A percentile compares a stretch with the other conserved stretches of the same genome.
These are phyloP conservation scores for Micractinium sp. DNA, from an alignment of 139 green algal species.

Conservation along the genomic window DNA sequence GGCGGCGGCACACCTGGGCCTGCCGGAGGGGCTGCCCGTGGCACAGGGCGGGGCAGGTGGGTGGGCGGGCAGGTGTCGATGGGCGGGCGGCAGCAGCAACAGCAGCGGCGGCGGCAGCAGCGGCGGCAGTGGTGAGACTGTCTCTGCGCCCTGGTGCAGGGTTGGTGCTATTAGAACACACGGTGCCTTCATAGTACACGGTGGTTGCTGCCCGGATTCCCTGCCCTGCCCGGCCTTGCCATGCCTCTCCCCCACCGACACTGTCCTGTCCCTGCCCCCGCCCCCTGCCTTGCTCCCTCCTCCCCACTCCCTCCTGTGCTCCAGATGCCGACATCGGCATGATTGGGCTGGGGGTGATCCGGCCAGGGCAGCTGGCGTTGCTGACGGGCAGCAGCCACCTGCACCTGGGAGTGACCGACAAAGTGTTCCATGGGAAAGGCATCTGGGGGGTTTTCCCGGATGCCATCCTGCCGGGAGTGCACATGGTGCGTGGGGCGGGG, in stretches of 20 bases:
- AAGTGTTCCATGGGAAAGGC: slow-evolving; percentile 61
- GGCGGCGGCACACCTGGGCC: slow-evolving; percentile 69
- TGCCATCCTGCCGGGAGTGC: slow-evolving; percentile 67
- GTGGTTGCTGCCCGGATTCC: no score
- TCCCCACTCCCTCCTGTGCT: neutral
- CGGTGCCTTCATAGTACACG: no score
- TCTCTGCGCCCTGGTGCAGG: no score
- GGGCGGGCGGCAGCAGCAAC: neutral
- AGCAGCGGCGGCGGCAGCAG: no score
- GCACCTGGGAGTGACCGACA: slow-evolving; percentile 72
- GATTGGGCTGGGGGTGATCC: slow-evolving; percentile 78
- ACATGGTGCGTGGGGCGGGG: slow-evolving; percentile 49
- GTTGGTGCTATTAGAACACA: no score
- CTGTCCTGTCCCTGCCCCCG: neutral
- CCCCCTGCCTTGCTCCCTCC: neutral
- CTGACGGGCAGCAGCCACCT: slow-evolving; percentile 84
- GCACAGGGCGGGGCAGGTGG: slow-evolving; percentile 65
- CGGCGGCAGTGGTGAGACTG: no score
- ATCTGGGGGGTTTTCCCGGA: slow-evolving; percentile 82
- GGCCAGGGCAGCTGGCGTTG: slow-evolving; percentile 77
- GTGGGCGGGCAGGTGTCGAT: neutral
- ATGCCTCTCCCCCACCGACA: no score
- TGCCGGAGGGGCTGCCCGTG: slow-evolving; percentile 69
- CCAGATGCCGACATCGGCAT: slow-evolving; percentile 68
- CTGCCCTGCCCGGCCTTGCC: no score